Base-by-base conservation (phyloP, 2,329 filamentous ascomycete genomes). In the Beauveria pseudobassiana region DNA sequence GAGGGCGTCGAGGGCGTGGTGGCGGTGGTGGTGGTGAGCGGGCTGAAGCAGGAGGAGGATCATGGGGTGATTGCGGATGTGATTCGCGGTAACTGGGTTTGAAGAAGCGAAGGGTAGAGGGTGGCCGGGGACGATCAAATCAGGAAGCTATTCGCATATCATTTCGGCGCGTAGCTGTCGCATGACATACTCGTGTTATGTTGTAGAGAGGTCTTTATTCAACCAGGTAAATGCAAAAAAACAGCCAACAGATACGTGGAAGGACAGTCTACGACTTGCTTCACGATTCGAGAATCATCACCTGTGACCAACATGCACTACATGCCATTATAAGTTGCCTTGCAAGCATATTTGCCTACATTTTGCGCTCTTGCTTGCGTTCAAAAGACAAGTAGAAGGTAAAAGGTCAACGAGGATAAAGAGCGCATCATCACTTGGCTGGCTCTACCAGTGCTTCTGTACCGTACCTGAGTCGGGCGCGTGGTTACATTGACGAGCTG, bases 41-140 rank as follows among this genome's bases (percentile, higher is more conserved):
- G 90, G 5, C 72, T 93, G 72, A 88, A 86, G 76, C 87, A 92
- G 73, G 80, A 89, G 67, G 83, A 92, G 75, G 89, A 93, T 72
- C 90, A 95, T 73, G 85, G 84, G 9, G 83, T 92, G 43, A 85
- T 93, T 69, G 82, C 89, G 0, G 87, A 92, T 71, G 85, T 84
- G 1, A 78, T 92, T 48, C 78, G 79, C 67, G 81, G 78, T 0
- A 80, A 78, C 59, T 87, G 53, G 53, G 53, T 22, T 8, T 45
- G 16, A 40, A 22, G 7, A 3, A 38, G 12, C 34, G 34, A 38
- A 12, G 3, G 24, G 20, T 16, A 16, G 12, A 40, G 34, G 49
- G 28, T 14, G 51, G 30, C 22, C 2, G 3, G 40, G 8, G 26
- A 22, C 22, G 22, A 22, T 22, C 14, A 5, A 38, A 46, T 46